Percentiles rank a stretch among this genome's conserved stretches.
Evolutionary conservation across 2,329 filamentous ascomycete species (phyloP).

Genomic region (Cadophora luteo-olivacea): DNA sequence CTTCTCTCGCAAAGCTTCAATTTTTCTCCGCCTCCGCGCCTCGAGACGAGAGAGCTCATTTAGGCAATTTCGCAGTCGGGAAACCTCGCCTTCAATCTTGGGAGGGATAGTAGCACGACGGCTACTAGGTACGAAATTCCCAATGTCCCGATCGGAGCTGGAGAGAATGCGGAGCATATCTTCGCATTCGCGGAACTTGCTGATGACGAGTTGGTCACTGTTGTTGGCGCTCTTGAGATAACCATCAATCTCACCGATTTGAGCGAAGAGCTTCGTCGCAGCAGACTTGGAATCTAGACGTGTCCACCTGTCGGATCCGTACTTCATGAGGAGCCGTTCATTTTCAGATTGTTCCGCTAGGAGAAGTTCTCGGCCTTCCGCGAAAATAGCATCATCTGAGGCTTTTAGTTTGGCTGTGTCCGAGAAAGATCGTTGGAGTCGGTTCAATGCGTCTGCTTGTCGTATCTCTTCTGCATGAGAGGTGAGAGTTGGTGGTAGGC

Average conservation of each 20-base stretch:
- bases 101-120: constrained; percentile 80
- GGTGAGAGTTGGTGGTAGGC: constrained; percentile 81
- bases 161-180: constrained; percentile 77
- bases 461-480: constrained; percentile 94
- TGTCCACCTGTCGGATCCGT: constrained; percentile 86
- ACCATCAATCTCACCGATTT: constrained; percentile 74
- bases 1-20: constrained; percentile 80
- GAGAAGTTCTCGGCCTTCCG: constrained; percentile 81
- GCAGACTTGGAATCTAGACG: constrained; percentile 74
- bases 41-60: constrained; percentile 88
- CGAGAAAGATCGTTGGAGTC: constrained; percentile 79
- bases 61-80: constrained; percentile 76
- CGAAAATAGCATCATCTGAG: constrained; percentile 78
- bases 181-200: constrained; percentile 80
- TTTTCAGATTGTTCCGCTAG: constrained; percentile 86
- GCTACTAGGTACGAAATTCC: constrained; percentile 89
- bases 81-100: constrained; percentile 79
- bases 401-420: constrained; percentile 91
- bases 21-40: constrained; percentile 77
- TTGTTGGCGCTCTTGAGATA: constrained; percentile 79
- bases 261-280: constrained; percentile 50
- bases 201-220: constrained; percentile 68
- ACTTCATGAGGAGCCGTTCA: constrained; percentile 73
- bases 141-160: constrained; percentile 79
- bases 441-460: constrained; percentile 84